These are phyloP conservation scores for Nicotiana knightiana DNA, from an alignment of 257 asterid species.

Conservation along the genomic window DNA sequence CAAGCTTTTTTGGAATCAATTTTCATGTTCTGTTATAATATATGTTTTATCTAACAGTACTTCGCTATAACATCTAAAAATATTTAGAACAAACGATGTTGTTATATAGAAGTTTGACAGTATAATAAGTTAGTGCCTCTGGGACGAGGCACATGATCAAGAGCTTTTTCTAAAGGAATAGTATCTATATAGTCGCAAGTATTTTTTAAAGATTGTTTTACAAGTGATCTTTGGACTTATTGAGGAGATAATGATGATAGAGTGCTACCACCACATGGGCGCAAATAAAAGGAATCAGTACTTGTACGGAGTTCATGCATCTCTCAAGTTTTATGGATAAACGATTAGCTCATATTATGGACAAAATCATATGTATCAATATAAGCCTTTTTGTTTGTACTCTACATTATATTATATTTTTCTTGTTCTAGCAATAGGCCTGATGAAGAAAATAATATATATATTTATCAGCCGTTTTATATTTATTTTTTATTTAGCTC, in stretches of 20 bases:
- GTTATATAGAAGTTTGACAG: too few relatives aligned
- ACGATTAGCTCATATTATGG: background rate
- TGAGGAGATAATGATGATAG: conserved; percentile 8
- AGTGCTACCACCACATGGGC: conserved; percentile 13
- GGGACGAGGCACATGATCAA: conserved; percentile 21
- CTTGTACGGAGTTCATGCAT: conserved; percentile 24
- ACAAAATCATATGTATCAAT: background rate
- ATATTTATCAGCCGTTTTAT: too few relatives aligned
- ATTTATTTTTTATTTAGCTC: too few relatives aligned
- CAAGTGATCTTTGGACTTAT: conserved; percentile 20
- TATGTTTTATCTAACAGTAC: too few relatives aligned
- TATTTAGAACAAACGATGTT: too few relatives aligned
- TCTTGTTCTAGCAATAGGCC: background rate
- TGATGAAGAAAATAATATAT: too few relatives aligned
- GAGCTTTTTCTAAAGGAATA: conserved; percentile 33
- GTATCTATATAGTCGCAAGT: background rate
- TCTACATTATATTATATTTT: background rate
- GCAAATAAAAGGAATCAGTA: background rate
- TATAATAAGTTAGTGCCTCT: background rate
- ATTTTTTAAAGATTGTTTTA: conserved; percentile 3
- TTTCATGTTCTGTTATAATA: too few relatives aligned
- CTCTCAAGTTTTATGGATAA: background rate
- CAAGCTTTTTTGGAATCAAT: too few relatives aligned
- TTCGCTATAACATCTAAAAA: too few relatives aligned
- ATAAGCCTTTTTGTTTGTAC: background rate